Percentiles rank a stretch among this genome's conserved stretches.
These are phyloP conservation scores for Kentomonas sorsogonicus DNA, from an alignment of 208 protist genomes.

Conservation along the genomic window DNA sequence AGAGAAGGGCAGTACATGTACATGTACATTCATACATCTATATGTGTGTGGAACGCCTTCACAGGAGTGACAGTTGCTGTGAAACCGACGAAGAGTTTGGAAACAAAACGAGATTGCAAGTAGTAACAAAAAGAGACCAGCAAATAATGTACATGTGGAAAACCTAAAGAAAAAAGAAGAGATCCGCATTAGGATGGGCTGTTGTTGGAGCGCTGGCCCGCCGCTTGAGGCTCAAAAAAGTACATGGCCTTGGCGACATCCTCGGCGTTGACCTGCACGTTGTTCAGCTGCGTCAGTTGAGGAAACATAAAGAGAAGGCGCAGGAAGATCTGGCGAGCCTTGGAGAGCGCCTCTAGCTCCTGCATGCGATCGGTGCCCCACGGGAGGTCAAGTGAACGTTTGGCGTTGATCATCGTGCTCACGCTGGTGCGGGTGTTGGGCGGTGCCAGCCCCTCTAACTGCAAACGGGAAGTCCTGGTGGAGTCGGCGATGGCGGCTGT, in stretches of 20 bases:
- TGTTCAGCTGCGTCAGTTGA: slow-evolving; percentile 36
- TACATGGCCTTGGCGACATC: slow-evolving; percentile 38
- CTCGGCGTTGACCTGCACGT: slow-evolving; percentile 14
- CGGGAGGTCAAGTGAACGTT: slow-evolving; percentile 15
- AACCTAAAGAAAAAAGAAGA: slow-evolving; percentile 10
- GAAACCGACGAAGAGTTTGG: too few species aligned
- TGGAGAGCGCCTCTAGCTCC: slow-evolving; percentile 29
- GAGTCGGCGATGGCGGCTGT: too few species aligned
- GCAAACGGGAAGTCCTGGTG: too few species aligned
- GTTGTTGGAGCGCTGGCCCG: neutral
- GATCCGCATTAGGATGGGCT: neutral
- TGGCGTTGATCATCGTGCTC: slow-evolving; percentile 19
- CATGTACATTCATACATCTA: neutral
- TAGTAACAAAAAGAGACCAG: neutral
- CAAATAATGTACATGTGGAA: slow-evolving; percentile 4
- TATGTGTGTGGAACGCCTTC: too few species aligned
- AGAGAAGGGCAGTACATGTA: neutral
- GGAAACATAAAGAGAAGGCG: slow-evolving; percentile 38
- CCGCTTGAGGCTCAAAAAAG: slow-evolving; percentile 18
- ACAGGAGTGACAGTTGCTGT: too few species aligned
- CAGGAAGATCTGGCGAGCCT: slow-evolving; percentile 24
- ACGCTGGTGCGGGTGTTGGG: slow-evolving; percentile 23
- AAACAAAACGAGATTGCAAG: slow-evolving; percentile 1
- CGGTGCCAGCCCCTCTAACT: slow-evolving; percentile 28
- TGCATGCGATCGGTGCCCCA: slow-evolving; percentile 15